Evolutionary conservation across 306 rosid species (phyloP).

Genomic region (Aeschynomene evenia): DNA sequence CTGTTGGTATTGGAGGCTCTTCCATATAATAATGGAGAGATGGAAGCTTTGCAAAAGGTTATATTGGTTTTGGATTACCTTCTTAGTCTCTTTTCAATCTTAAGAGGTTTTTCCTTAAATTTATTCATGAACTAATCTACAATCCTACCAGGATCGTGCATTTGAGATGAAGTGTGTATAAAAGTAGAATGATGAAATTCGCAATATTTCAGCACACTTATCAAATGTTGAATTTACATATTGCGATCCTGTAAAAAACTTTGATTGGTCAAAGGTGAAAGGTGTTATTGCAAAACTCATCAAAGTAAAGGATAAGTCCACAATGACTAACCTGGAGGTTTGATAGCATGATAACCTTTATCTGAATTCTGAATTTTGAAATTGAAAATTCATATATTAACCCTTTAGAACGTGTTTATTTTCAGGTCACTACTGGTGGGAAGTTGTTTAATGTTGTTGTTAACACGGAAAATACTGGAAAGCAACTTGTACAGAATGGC

Average conservation of each 20-base stretch:
- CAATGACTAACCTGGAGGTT: slow-evolving; percentile 97
- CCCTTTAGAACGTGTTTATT: slow-evolving; percentile 13
- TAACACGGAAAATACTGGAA: slow-evolving; percentile 88
- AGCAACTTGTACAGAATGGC: slow-evolving; percentile 85
- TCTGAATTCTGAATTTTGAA: slow-evolving; percentile 12
- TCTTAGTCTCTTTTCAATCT: slow-evolving; percentile 27
- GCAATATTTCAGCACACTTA: slow-evolving; percentile 73
- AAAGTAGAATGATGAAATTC: slow-evolving; percentile 79
- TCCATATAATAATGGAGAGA: slow-evolving; percentile 74
- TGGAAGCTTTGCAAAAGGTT: slow-evolving; percentile 89
- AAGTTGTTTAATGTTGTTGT: slow-evolving; percentile 90
- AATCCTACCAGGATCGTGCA: slow-evolving; percentile 60
- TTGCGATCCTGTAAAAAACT: slow-evolving; percentile 75
- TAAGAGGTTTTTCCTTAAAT: slow-evolving; percentile 18
- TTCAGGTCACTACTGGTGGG: slow-evolving; percentile 95
- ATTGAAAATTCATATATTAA: slow-evolving; percentile 12
- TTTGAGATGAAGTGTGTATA: slow-evolving; percentile 68
- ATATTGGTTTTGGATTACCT: slow-evolving; percentile 32
- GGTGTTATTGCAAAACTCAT: slow-evolving; percentile 94
- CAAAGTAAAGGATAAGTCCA: slow-evolving; percentile 75
- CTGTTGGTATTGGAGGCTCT: slow-evolving; percentile 57
- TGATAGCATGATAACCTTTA: slow-evolving; percentile 18
- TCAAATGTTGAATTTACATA: slow-evolving; percentile 72
- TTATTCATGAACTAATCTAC: slow-evolving; percentile 7
- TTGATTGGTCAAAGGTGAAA: slow-evolving; percentile 91